Evolutionary conservation across 768 basidiomycete genomes (phyloP).

Genomic region (Tulasnella sp.): DNA sequence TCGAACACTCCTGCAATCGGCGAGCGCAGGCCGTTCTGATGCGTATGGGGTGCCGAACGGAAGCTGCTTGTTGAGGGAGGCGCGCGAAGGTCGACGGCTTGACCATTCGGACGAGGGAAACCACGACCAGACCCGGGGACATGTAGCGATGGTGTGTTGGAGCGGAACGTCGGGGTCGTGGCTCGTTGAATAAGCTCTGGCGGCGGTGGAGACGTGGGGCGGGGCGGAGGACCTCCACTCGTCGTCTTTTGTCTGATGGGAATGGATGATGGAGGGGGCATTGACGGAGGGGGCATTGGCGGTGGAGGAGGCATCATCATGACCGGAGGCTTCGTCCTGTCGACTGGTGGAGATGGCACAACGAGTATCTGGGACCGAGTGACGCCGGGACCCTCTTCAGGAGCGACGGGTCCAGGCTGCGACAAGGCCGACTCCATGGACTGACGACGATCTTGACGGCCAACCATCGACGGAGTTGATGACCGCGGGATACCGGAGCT

Average conservation of each 20-base stretch:
- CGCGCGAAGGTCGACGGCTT: slow-evolving; percentile 46
- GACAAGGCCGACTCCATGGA: slow-evolving; percentile 67
- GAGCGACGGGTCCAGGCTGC: slow-evolving; percentile 27
- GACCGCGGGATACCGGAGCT: slow-evolving; percentile 19
- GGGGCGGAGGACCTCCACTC: slow-evolving; percentile 60
- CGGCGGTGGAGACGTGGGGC: slow-evolving; percentile 90
- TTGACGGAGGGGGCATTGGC: slow-evolving; percentile 66
- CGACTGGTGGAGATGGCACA: slow-evolving; percentile 40
- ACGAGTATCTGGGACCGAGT: neutral
- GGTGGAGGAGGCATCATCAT: slow-evolving; percentile 80
- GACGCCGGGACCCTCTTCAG: neutral
- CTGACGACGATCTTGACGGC: slow-evolving; percentile 49
- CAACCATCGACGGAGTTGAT: slow-evolving; percentile 34
- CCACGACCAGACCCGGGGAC: slow-evolving; percentile 15
- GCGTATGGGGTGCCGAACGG: slow-evolving; percentile 59
- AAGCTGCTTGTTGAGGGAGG: slow-evolving; percentile 76
- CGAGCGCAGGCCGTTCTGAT: slow-evolving; percentile 28
- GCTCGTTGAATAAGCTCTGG: slow-evolving; percentile 87
- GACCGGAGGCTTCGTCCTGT: slow-evolving; percentile 77
- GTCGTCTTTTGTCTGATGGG: slow-evolving; percentile 38
- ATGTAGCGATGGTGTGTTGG: slow-evolving; percentile 11
- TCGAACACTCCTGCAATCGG: slow-evolving; percentile 14
- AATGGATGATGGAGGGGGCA: slow-evolving; percentile 69
- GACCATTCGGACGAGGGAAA: slow-evolving; percentile 44
- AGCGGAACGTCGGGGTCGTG: slow-evolving; percentile 68